Evolutionary conservation across 1,284 basidiomycete genomes (phyloP), one percentile per base, ranked within the genome.

Genomic region (Trichosporon sp.): DNA sequence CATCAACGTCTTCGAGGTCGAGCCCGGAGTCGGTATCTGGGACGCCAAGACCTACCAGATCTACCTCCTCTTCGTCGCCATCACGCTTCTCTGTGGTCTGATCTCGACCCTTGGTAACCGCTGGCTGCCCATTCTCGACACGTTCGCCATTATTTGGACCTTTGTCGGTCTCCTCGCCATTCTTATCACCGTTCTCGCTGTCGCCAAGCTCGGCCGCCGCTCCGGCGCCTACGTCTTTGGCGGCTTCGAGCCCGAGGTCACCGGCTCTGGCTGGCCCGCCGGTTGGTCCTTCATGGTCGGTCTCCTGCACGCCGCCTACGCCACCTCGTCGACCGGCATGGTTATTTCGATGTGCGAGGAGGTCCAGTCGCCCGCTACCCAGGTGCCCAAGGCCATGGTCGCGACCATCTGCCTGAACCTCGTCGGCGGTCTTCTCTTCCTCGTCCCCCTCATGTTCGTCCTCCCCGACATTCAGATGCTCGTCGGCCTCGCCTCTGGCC

Each of bases 391-490:
- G 76, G 79, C 84, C 69, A 76, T 83, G 83, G 66, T 70, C 46
- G 31, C 68, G n/a, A 71, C 61, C 37, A 68, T 70, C 19, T 46
- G 35, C 61, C 65, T 63, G 66, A 80, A 79, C 73, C 76, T 74
- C 10, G 37, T 76, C 21, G 72, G 78, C n/a, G 79, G 79, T 31
- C 71, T 79, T 48, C 68, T 79, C 67, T 81, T 79, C 76, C 75
- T 86, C 66, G 77, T 86, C 14, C 84, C 85, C 26, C 79, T 86
- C 38, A 77, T 85, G 59, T 86, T 86, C 76, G 80, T 84, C 61
- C 79, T 86, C 16, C 83, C 83, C 3, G 83, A 85, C 71, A 78
- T 85, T 16, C 67, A 73, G 14, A 76, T 75, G 32, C 76, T 85
- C 19, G 78, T 86, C 46, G 76, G 75, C 7, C 79, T 83, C 31